Conservation (phyloP, 805 yeast species). For the Saturnispora sekii region DNA sequence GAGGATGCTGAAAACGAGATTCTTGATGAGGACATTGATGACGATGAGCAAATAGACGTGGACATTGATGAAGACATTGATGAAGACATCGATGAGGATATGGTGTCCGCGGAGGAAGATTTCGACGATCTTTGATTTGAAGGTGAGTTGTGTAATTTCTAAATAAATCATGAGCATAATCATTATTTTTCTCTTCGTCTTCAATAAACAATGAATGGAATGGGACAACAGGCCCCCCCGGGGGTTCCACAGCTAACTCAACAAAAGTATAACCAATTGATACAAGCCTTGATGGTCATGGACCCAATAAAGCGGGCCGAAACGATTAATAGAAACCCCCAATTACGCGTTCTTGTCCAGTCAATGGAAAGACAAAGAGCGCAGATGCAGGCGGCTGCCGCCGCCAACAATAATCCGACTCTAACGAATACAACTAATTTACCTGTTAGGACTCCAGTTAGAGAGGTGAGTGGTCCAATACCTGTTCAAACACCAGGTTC, state of each 20-base stretch:
- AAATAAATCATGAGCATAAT: neutral
- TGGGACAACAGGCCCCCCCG: neutral
- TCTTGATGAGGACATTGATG: constrained; percentile 20
- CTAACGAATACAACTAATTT: too few species aligned
- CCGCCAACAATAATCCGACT: constrained; percentile 7
- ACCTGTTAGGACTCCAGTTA: too few species aligned
- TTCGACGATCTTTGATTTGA: neutral
- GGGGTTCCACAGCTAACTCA: constrained; percentile 10
- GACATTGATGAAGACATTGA: neutral
- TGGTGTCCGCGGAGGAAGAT: neutral
- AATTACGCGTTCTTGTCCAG: constrained; percentile 24
- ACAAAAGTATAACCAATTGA: constrained; percentile 22
- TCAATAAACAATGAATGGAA: neutral
- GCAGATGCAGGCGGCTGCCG: neutral
- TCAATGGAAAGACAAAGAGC: constrained; percentile 27
- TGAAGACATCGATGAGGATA: neutral
- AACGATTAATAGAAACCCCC: constrained; percentile 27
- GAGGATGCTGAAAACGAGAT: constrained; percentile 18
- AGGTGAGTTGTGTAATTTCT: neutral
- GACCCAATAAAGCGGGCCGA: constrained; percentile 28
- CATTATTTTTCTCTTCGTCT: neutral
- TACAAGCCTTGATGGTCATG: constrained; percentile 27
- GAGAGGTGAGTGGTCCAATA: too few species aligned
- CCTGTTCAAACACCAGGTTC: too few species aligned
- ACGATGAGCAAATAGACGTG: too few species aligned